phyloP scores from a whole-genome alignment of 2,329 filamentous ascomycete species.

The Fusarium mexicanum region DNA sequence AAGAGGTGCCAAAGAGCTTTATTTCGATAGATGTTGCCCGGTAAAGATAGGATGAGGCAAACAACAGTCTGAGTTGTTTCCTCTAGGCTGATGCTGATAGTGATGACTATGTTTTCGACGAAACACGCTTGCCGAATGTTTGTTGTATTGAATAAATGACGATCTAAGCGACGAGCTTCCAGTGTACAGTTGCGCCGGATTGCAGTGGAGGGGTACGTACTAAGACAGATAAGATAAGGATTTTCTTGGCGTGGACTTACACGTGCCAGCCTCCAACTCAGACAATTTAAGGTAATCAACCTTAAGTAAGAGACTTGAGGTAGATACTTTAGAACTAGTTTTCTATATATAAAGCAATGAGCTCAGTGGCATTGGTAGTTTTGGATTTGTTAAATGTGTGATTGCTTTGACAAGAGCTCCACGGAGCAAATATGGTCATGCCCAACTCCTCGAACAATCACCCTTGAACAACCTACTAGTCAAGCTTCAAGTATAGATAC shows the following conservation, averaged over 20 bases:
- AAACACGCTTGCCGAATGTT: neutral
- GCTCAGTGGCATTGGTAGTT: neutral
- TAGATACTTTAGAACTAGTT: neutral
- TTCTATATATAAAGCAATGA: neutral
- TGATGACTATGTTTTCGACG: constrained; percentile 1
- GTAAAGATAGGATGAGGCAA: neutral
- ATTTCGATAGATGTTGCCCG: neutral
- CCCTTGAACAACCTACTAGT: neutral
- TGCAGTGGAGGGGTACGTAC: constrained; percentile 33
- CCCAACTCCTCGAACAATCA: neutral
- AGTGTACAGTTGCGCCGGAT: constrained; percentile 11
- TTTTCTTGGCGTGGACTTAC: constrained; percentile 17
- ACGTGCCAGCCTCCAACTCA: neutral
- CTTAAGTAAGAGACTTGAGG: neutral
- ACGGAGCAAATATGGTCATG: neutral
- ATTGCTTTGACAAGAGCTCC: neutral
- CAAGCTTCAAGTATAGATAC: neutral
- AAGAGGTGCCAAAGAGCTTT: constrained; percentile 7
- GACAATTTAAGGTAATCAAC: neutral
- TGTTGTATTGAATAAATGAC: constrained; percentile 21
- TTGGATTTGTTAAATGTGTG: neutral
- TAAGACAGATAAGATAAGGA: constrained; percentile 32
- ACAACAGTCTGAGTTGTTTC: neutral
- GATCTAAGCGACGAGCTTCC: constrained; percentile 21
- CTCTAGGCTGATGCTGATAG: neutral